These are phyloP conservation scores for Eimeria sp. DNA, from an alignment of 169 alveolate genomes.

Conservation along the genomic window DNA sequence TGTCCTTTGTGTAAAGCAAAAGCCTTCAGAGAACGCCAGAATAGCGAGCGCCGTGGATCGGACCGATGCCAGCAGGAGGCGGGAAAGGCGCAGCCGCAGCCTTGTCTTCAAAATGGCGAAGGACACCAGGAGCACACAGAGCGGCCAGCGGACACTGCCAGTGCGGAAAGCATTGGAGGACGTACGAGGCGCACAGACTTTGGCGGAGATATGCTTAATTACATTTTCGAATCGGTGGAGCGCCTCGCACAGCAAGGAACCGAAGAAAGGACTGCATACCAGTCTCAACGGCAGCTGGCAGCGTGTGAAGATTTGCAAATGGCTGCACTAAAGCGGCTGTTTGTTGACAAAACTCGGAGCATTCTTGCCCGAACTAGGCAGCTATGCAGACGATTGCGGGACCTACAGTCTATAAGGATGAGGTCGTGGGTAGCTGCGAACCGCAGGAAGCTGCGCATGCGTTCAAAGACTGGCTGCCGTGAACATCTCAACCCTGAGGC, in stretches of 20 bases:
- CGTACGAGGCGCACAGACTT: not conserved
- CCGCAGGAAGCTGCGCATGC: constrained; percentile 59
- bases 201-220: constrained; percentile 33
- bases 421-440: constrained; percentile 49
- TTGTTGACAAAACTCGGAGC: constrained; percentile 62
- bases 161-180: not conserved
- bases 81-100: not conserved
- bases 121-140: constrained; percentile 9
- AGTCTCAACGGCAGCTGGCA: constrained; percentile 67
- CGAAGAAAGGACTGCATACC: constrained; percentile 26
- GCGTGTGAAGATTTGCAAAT: constrained; percentile 68
- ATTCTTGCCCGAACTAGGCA: constrained; percentile 64
- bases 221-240: constrained; percentile 41
- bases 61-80: not conserved
- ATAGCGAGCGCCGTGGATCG: not conserved
- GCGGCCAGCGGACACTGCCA: not conserved
- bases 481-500: constrained; percentile 29
- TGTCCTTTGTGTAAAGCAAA: constrained; percentile 69
- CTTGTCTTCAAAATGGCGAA: not conserved
- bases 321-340: constrained; percentile 73
- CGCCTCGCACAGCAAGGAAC: constrained; percentile 39
- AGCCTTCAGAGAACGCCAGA: constrained; percentile 51
- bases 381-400: constrained; percentile 44
- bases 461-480: constrained; percentile 12
- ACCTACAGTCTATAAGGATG: constrained; percentile 6